Evolutionary conservation across 257 asterid species (phyloP).

Genomic region (Solanum infundibuliforme): DNA sequence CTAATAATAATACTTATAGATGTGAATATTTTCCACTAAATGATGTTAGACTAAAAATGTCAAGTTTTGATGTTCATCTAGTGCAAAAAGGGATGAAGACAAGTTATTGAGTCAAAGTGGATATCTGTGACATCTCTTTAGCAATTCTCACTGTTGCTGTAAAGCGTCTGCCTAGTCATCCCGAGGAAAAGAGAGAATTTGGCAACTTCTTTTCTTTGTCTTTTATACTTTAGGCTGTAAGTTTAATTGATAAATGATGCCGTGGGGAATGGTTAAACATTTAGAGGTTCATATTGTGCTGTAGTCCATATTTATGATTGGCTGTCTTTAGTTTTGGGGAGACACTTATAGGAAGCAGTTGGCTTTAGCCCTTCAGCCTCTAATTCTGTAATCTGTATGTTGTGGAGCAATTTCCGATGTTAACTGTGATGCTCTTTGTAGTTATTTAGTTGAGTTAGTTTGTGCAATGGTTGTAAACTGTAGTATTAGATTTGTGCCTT

Average conservation of each 20-base stretch:
- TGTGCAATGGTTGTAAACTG: not conserved
- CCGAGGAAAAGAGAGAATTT: not conserved
- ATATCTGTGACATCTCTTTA: not conserved
- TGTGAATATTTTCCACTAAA: not conserved
- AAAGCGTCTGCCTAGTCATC: not conserved
- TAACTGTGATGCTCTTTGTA: not conserved
- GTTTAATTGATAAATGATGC: not conserved
- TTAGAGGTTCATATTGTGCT: not conserved
- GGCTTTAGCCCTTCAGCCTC: not conserved
- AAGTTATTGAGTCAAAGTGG: not conserved
- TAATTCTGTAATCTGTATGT: not conserved
- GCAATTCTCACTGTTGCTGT: not conserved
- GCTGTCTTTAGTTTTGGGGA: not conserved
- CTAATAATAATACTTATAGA: not conserved
- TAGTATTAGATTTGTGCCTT: not conserved
- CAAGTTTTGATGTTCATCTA: not conserved
- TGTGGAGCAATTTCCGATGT: not conserved
- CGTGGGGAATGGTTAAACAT: not conserved
- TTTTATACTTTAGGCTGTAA: not conserved
- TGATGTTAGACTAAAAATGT: not conserved
- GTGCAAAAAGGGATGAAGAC: not conserved
- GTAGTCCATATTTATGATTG: not conserved
- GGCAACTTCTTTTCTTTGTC: not conserved
- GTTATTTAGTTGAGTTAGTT: not conserved
- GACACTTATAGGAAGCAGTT: not conserved